Conservation (phyloP, 257 asterid species). For the Ophiorrhiza pumila region DNA sequence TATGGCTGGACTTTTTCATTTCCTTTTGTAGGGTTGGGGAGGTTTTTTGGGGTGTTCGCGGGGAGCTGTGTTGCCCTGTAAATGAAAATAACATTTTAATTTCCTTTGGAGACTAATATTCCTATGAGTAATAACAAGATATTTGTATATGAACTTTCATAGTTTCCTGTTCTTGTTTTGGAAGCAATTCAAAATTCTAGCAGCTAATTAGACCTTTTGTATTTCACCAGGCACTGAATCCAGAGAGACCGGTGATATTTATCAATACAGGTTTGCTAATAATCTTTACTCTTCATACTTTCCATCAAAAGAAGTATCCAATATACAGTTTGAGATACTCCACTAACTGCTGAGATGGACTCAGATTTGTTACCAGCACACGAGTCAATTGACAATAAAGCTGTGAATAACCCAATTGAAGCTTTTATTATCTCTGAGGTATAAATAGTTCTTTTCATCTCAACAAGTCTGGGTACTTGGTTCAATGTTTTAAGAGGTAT, state of each 20-base stretch:
- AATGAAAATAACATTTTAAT: neutral
- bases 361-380: conserved; percentile 77
- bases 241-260: conserved; percentile 73
- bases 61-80: neutral
- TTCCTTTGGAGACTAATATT: neutral
- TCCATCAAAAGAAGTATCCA: conserved; percentile 6
- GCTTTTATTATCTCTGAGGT: conserved; percentile 80
- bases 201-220: neutral
- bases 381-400: conserved; percentile 59
- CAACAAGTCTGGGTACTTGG: neutral
- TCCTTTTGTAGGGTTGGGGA: too few species aligned
- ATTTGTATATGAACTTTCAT: neutral
- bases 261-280: conserved; percentile 69
- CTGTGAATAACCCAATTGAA: conserved; percentile 73
- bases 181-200: neutral
- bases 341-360: conserved; percentile 10
- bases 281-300: conserved; percentile 16
- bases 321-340: conserved; percentile 6
- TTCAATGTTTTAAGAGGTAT: neutral
- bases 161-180: conserved; percentile 1
- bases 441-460: conserved; percentile 12
- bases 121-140: neutral
- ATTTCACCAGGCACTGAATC: conserved; percentile 62
- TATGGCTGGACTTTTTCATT: neutral
- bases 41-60: too few species aligned